Evolutionary conservation across 495 filamentous ascomycete species (phyloP).

Genomic region (Penicillium psychrofluorescens): DNA sequence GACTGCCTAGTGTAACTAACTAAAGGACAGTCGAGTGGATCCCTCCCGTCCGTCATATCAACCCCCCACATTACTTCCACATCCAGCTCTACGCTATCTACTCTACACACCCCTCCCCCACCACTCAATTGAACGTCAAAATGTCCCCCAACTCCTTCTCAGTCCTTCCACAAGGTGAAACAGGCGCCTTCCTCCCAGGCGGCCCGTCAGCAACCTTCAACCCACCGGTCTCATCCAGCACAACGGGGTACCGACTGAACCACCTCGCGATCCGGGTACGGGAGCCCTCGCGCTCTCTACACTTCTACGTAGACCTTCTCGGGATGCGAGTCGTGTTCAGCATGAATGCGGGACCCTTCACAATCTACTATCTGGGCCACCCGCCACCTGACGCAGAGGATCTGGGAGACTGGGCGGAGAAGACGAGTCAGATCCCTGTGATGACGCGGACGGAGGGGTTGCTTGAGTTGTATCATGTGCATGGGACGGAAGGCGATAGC

Average conservation of each 20-base stretch:
- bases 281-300: constrained; percentile 28
- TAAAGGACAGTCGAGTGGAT: too few species aligned
- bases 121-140: too few species aligned
- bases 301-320: constrained; percentile 41
- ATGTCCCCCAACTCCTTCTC: too few species aligned
- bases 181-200: constrained; percentile 23
- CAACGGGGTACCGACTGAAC: constrained; percentile 36
- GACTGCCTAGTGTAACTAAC: too few species aligned
- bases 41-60: too few species aligned
- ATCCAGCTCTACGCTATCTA: too few species aligned
- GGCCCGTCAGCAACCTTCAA: constrained; percentile 21
- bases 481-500: constrained; percentile 18
- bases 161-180: not conserved
- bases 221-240: constrained; percentile 22
- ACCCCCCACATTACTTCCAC: too few species aligned
- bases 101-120: too few species aligned
- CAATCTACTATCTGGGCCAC: constrained; percentile 37
- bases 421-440: constrained; percentile 14
- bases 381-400: constrained; percentile 18
- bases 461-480: constrained; percentile 30
- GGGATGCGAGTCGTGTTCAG: constrained; percentile 44
- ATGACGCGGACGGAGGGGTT: constrained; percentile 25
- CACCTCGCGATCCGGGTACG: constrained; percentile 36
- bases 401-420: constrained; percentile 17
- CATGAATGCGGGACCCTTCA: constrained; percentile 37